A percentile compares a stretch with the other conserved stretches of the same genome.
Conservation (phyloP, 2,329 filamentous ascomycete species). For the Xylariaceae sp. region DNA sequence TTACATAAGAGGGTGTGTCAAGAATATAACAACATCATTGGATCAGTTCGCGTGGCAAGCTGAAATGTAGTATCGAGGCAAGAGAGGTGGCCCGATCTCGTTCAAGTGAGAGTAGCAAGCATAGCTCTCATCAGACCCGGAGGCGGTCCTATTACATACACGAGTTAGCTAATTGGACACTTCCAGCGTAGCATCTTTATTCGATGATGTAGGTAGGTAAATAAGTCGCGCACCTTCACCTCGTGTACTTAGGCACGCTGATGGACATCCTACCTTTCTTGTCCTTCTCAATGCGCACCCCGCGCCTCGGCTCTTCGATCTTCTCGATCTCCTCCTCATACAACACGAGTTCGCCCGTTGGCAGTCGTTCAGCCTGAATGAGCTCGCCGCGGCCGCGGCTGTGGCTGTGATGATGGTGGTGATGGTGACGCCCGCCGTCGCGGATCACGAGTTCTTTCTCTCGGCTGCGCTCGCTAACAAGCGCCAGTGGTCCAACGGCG, state of each 20-base stretch:
- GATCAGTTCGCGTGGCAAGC: no score
- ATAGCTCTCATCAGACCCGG: constrained; percentile 64
- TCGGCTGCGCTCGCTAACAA: constrained; percentile 40
- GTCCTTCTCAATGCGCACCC: constrained; percentile 76
- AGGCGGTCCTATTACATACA: constrained; percentile 51
- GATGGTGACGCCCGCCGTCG: constrained; percentile 31
- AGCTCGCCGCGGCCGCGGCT: constrained; percentile 50
- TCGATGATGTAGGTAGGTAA: constrained; percentile 14
- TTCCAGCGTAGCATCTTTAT: no score
- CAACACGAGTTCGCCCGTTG: constrained; percentile 59
- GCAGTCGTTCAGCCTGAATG: constrained; percentile 53
- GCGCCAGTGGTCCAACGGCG: constrained; percentile 39
- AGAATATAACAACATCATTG: no score
- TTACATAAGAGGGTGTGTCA: no score
- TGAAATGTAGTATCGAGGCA: no score
- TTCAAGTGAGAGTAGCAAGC: constrained; percentile 65
- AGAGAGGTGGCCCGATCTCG: no score
- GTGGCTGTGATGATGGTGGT: constrained; percentile 35
- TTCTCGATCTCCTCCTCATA: constrained; percentile 58
- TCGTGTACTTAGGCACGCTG: constrained; percentile 68
- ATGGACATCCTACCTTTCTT: constrained; percentile 94
- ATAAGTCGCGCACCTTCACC: constrained; percentile 42
- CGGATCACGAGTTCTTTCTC: constrained; percentile 69
- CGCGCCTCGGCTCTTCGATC: constrained; percentile 50
- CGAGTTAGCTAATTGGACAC: constrained; percentile 12